A percentile compares a stretch with the other conserved stretches of the same genome.
These are phyloP conservation scores for Tillandsia fasciculata DNA, from an alignment of 176 grass and related monocot species.

Conservation along the genomic window DNA sequence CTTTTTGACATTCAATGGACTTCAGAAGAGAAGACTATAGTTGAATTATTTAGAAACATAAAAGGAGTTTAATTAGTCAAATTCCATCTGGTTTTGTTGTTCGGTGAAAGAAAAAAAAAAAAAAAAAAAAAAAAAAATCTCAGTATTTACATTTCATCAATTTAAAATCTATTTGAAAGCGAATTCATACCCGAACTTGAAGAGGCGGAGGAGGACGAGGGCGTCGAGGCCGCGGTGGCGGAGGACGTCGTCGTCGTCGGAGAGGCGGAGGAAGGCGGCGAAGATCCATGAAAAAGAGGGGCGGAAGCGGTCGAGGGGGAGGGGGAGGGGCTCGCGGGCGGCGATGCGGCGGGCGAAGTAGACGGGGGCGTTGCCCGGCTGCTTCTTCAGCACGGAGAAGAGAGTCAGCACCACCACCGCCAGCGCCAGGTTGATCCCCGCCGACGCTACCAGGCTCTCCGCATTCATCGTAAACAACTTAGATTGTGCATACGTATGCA, in stretches of 20 bases:
- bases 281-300: conserved; percentile 57
- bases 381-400: conserved; percentile 83
- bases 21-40: too few species aligned
- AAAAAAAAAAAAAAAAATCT: too few species aligned
- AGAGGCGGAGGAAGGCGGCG: conserved; percentile 54
- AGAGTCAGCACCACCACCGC: conserved; percentile 63
- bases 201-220: conserved; percentile 63
- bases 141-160: too few species aligned
- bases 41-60: too few species aligned
- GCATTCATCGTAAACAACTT: conserved; percentile 39
- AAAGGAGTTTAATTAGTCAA: too few species aligned
- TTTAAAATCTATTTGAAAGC: neutral
- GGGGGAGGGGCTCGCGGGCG: neutral
- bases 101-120: too few species aligned
- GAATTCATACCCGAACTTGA: conserved; percentile 54
- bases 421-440: conserved; percentile 62
- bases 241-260: conserved; percentile 51
- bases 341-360: conserved; percentile 53
- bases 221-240: conserved; percentile 54
- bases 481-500: neutral
- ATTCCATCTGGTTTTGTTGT: too few species aligned
- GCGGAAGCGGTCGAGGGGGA: conserved; percentile 35
- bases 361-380: conserved; percentile 57
- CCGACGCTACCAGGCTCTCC: conserved; percentile 50
- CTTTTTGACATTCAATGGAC: too few species aligned